These are phyloP conservation scores for Aspergillus proliferans DNA, from an alignment of 2,329 filamentous ascomycete genomes.

Conservation along the genomic window DNA sequence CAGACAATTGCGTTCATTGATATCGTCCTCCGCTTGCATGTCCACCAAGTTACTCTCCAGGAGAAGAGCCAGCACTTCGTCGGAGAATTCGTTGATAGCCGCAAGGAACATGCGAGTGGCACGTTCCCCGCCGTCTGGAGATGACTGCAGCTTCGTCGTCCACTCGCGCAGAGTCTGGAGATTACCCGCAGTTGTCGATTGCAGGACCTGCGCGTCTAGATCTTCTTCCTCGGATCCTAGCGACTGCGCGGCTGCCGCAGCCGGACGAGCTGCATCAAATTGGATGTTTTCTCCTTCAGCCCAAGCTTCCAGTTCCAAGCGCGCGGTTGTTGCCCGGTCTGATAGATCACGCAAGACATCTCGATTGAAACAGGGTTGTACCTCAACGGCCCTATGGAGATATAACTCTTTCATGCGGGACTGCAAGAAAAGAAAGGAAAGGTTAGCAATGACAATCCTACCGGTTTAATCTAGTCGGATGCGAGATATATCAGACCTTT, in stretches of 20 bases:
- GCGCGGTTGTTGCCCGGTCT: conserved; percentile 91
- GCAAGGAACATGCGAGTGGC: conserved; percentile 86
- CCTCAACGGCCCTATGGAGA: conserved; percentile 88
- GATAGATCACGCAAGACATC: conserved; percentile 95
- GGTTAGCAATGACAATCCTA: conserved; percentile 5
- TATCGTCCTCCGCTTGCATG: conserved; percentile 90
- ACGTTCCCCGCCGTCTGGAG: conserved; percentile 62
- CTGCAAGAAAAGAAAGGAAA: conserved; percentile 38
- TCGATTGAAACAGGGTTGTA: conserved; percentile 96
- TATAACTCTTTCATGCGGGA: conserved; percentile 98
- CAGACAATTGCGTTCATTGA: conserved; percentile 93
- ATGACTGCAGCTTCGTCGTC: conserved; percentile 61
- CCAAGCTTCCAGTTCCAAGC: conserved; percentile 93
- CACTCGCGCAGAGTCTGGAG: conserved; percentile 71
- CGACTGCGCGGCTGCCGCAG: conserved; percentile 31
- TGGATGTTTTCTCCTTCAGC: conserved; percentile 91
- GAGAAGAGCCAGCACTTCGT: conserved; percentile 67
- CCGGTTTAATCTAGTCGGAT: background rate
- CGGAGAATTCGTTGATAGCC: conserved; percentile 77
- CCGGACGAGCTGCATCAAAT: conserved; percentile 54
- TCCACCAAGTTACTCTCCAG: conserved; percentile 78
- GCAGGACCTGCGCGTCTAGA: conserved; percentile 78
- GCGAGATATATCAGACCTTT: conserved; percentile 52
- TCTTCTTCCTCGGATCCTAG: conserved; percentile 77
- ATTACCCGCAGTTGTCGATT: conserved; percentile 76